Evolutionary conservation across 2,329 filamentous ascomycete species (phyloP), one percentile per base, ranked within the genome.

Genomic region (Chrysoporthe cubensis): DNA sequence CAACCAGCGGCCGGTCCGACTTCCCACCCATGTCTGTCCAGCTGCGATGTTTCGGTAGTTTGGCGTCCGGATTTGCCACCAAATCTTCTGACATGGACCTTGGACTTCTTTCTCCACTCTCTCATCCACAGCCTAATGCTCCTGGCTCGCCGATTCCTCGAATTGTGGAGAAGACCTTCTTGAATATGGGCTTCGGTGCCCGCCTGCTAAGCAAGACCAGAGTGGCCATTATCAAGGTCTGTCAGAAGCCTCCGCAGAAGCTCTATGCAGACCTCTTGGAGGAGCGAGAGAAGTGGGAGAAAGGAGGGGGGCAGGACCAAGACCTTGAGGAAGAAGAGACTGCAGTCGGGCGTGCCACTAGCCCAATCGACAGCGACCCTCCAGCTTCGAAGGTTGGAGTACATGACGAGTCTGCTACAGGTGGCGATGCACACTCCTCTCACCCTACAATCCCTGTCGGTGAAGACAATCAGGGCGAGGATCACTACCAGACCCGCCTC

Each of bases 31-130:
- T 80, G 11, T 86, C 85, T 63, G 85, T 95, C n/a, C 83, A 88
- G 64, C 82, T 96, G 16, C 88, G 88, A 72, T 93, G 90, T 74
- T 96, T 96, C 75, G 94, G 93, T 5, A 96, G 93, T 76, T 83
- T 96, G 59, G 87, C 88, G 26, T 94, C 93, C 14, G 94, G 94
- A 0, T 97, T 97, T 78, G 94, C 92, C 3, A 93, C 92, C 13
- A 91, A 91, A 73, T 88, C 89, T n/a, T 95, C 94, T 1, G 94
- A 97, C 74, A 93, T 97, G 90, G 94, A 97, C 77, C 85, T 97
- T 42, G 91, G 90, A 9, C 85, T 97, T 44, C 81, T 96, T 5
- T 90, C 91, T 1, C 87, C 87, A 3, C 79, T 84, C 61, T 90
- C 90, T 1, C 75, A 78, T 26, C 80, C 84, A 57, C 81, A 85